phyloP scores from a whole-genome alignment of 441 rosid genomes.

The Macaranga tanarius region DNA sequence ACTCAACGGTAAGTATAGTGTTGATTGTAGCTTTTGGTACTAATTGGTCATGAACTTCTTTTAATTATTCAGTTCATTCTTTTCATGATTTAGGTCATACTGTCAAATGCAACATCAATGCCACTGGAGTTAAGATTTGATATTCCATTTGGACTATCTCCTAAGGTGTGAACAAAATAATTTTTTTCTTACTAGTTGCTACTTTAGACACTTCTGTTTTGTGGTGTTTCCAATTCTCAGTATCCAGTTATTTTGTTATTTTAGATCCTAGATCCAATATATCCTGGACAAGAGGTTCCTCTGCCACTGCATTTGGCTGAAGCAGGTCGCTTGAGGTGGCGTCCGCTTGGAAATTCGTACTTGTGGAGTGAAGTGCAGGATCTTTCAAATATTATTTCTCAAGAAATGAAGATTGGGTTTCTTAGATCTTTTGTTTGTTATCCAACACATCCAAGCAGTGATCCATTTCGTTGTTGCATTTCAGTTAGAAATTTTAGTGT shows the following conservation, averaged over 20 bases:
- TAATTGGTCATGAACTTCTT: not conserved
- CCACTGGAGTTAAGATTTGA: slow-evolving; percentile 93
- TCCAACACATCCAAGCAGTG: slow-evolving; percentile 89
- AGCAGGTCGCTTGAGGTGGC: slow-evolving; percentile 92
- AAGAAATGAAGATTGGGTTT: slow-evolving; percentile 73
- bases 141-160: slow-evolving; percentile 92
- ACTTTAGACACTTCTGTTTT: not conserved
- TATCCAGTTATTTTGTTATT: slow-evolving; percentile 24
- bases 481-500: slow-evolving; percentile 62
- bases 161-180: slow-evolving; percentile 55
- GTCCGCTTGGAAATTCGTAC: slow-evolving; percentile 80
- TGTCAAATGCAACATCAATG: slow-evolving; percentile 72
- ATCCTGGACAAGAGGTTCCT: slow-evolving; percentile 91
- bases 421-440: slow-evolving; percentile 89
- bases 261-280: slow-evolving; percentile 88
- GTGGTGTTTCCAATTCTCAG: not conserved
- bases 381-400: slow-evolving; percentile 72
- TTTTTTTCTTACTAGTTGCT: not conserved
- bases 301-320: slow-evolving; percentile 93
- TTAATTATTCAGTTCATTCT: slow-evolving; percentile 19
- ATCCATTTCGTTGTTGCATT: slow-evolving; percentile 89
- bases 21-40: slow-evolving; percentile 17
- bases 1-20: slow-evolving; percentile 76
- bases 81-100: slow-evolving; percentile 62
- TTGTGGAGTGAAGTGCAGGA: slow-evolving; percentile 95